Base-by-base conservation (phyloP, 78 protist genomes). In the Dictyostelium capitatum region DNA sequence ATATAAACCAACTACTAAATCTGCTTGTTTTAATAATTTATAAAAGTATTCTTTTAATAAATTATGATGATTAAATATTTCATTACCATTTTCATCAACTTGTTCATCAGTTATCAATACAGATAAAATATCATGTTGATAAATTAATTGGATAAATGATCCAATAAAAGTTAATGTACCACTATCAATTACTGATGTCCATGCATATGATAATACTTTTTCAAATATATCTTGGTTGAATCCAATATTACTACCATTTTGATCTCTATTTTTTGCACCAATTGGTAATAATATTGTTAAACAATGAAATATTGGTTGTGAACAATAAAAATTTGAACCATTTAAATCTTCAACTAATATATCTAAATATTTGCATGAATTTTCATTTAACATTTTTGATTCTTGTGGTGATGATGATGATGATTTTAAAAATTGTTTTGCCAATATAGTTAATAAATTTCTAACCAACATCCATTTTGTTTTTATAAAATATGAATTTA, bases 281-380 rank as follows among this genome's bases (percentile, higher is more conserved):
- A 77, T 41, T 47, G 75, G 79, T 30, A 87, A 50, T 4, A 87
- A n/a, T 5, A 87, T 59, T 0, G 81, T 53, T 9, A 80, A 72
- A 87, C 93, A 64, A 65, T 87, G 65, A 10, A 87, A n/a, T 15
- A 87, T 47, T 78, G 93, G 79, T 48, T 64, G 51, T 6, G 82
- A 54, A 37, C 83, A 72, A 32, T 46, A 87, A 32, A 77, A 37
- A 37, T 87, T 87, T 43, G 93, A 37, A 30, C 84, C 78, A 77
- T 84, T 46, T 17, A 87, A 17, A 15, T 48, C 75, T 3, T 87
- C 93, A 6, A 64, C 32, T 9, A 77, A 41, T 5, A 43, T 32
- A 15, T 87, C 93, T 6, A 87, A 8, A 17, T 75, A 43, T 20
- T 77, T 74, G 1, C 6, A 47, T 28, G 73, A 54, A 30, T 79